phyloP scores from a whole-genome alignment of 148 eudicot genomes.

The Spergularia marina region DNA sequence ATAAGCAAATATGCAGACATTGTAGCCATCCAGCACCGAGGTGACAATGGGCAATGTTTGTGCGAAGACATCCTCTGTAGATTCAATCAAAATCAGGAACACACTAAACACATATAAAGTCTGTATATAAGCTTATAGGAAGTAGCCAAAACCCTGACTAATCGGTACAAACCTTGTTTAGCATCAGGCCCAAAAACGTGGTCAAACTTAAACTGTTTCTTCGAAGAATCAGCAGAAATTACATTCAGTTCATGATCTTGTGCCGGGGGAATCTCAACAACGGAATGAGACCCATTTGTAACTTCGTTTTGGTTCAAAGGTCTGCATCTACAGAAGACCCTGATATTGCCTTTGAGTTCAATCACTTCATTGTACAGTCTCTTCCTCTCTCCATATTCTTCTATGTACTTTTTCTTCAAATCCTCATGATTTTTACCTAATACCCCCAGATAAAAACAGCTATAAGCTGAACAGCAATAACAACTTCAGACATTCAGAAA shows the following conservation, averaged over 20 bases:
- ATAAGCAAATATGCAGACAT: conserved; percentile 95
- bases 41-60: conserved; percentile 71
- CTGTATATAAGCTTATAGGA: not conserved
- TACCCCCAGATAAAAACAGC: conserved; percentile 8
- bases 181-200: conserved; percentile 79
- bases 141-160: not conserved
- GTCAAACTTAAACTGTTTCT: conserved; percentile 91
- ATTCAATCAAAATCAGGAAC: conserved; percentile 24
- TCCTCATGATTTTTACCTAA: conserved; percentile 68
- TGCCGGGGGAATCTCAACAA: conserved; percentile 65
- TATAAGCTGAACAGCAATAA: not conserved
- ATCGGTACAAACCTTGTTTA: conserved; percentile 57
- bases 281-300: conserved; percentile 52
- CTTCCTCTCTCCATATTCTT: conserved; percentile 69
- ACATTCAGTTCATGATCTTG: conserved; percentile 77
- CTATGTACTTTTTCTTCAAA: conserved; percentile 67
- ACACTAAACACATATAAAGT: not conserved
- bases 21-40: conserved; percentile 86
- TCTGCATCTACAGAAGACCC: conserved; percentile 93
- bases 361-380: conserved; percentile 92
- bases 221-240: conserved; percentile 67
- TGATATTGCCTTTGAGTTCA: conserved; percentile 94
- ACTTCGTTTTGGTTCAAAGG: conserved; percentile 70
- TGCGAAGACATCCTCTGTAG: conserved; percentile 71
- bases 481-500: not conserved